Evolutionary conservation across 2,329 filamentous ascomycete species (phyloP), one percentile per base, ranked within the genome.

Genomic region (Fusarium nygamai): DNA sequence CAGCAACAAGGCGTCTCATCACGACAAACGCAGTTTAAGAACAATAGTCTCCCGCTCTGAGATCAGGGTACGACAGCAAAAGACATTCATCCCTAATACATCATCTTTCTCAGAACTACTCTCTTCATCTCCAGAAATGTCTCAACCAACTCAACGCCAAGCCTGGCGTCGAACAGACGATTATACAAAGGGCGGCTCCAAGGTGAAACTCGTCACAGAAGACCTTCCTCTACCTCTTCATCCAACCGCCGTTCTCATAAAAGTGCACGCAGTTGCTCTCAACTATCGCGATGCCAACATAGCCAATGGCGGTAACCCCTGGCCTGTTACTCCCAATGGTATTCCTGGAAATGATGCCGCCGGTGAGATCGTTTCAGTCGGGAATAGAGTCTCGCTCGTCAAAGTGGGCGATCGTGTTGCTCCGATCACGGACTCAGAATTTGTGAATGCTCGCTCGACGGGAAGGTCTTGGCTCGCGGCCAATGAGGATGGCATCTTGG

Each of bases 401-500:
- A 61, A 43, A 4, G 48, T 81, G 7, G 84, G 84, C 1, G 83
- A 85, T 54, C 77, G 81, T 0, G 85, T 82, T 11, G 76, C 79
- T 5, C 83, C 84, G 8, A 82, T 82, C 10, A 81, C 76, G n/a
- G 82, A 85, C 62, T 82, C 83, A 0, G 79, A 83, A 60, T 81
- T 84, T 67, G 74, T 86, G 8, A 84, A 83, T 0, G 82, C 81
- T 1, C 80, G 82, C 13, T 80, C 83, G 44, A 53, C 76, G 12
- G 79, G 72, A 2, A 74, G 85, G 29, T 83, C 82, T 4, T 86
- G 84, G 85, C 77, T 86, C 9, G 84, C 83, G 6, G 84, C 83
- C 0, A 80, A 86, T 61, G 84, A 84, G 58, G 84, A 86, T 64
- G 85, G 85, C 1, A 82, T 84, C 5, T 56, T 86, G 71, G 83